Conservation (phyloP, 495 filamentous ascomycete species). For the Penicillium dipodomyicola region DNA sequence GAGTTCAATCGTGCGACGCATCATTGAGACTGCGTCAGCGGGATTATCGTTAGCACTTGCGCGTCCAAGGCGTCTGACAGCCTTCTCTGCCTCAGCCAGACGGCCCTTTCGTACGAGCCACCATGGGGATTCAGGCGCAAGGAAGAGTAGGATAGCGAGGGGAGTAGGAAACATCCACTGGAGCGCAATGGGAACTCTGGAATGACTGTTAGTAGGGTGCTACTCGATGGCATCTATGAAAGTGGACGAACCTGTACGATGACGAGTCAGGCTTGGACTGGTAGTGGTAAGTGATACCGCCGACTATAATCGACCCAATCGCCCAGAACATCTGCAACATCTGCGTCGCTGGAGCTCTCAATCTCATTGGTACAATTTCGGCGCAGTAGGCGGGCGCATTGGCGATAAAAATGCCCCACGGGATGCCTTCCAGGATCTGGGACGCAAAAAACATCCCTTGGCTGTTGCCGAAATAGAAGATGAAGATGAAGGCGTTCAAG, state of each 20-base stretch:
- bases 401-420: slow-evolving; percentile 50
- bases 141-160: slow-evolving; percentile 33
- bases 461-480: slow-evolving; percentile 43
- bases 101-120: slow-evolving; percentile 46
- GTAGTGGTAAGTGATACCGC: slow-evolving; percentile 44
- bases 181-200: slow-evolving; percentile 44
- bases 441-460: slow-evolving; percentile 41
- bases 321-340: slow-evolving; percentile 51
- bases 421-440: slow-evolving; percentile 49
- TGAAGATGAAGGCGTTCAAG: slow-evolving; percentile 47
- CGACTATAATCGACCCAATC: slow-evolving; percentile 46
- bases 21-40: slow-evolving; percentile 53
- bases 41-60: slow-evolving; percentile 24
- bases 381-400: slow-evolving; percentile 46
- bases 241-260: slow-evolving; percentile 45
- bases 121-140: slow-evolving; percentile 55
- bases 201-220: slow-evolving; percentile 32
- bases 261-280: slow-evolving; percentile 31
- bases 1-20: slow-evolving; percentile 66
- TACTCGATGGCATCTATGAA: slow-evolving; percentile 27
- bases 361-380: slow-evolving; percentile 45
- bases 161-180: slow-evolving; percentile 49
- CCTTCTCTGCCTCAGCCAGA: slow-evolving; percentile 38
- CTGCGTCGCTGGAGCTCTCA: slow-evolving; percentile 45
- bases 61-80: slow-evolving; percentile 39